phyloP scores from a whole-genome alignment of 805 yeast genomes.

The Blastobotrys robertii region DNA sequence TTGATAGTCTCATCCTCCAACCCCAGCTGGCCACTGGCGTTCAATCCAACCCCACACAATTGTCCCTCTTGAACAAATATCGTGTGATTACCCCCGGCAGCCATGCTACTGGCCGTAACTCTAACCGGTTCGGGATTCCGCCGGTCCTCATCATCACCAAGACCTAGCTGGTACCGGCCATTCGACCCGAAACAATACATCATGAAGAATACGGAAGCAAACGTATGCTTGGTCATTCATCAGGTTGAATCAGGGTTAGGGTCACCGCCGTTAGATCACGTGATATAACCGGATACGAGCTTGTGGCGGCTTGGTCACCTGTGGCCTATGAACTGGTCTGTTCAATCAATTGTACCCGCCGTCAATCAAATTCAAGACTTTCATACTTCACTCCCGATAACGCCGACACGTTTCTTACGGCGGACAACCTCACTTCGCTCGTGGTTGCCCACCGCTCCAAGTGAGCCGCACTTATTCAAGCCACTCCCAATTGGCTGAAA shows the following conservation, averaged over 20 bases:
- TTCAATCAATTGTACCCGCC: no score
- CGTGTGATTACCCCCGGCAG: constrained; percentile 86
- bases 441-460: not conserved
- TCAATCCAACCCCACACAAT: constrained; percentile 52
- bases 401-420: no score
- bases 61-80: constrained; percentile 46
- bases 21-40: constrained; percentile 46
- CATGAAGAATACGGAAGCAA: not conserved
- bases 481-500: not conserved
- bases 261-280: not conserved
- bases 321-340: no score
- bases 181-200: constrained; percentile 68
- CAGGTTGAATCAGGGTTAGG: no score
- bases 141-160: constrained; percentile 42
- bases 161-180: constrained; percentile 69
- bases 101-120: constrained; percentile 28
- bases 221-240: no score
- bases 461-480: not conserved
- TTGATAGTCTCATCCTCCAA: not conserved
- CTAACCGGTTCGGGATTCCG: constrained; percentile 19
- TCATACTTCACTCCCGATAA: no score
- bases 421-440: not conserved
- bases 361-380: no score
- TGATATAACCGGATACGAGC: not conserved
- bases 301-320: not conserved